Evolutionary conservation across 495 filamentous ascomycete genomes (phyloP).

Genomic region (Podospora tetraspora): DNA sequence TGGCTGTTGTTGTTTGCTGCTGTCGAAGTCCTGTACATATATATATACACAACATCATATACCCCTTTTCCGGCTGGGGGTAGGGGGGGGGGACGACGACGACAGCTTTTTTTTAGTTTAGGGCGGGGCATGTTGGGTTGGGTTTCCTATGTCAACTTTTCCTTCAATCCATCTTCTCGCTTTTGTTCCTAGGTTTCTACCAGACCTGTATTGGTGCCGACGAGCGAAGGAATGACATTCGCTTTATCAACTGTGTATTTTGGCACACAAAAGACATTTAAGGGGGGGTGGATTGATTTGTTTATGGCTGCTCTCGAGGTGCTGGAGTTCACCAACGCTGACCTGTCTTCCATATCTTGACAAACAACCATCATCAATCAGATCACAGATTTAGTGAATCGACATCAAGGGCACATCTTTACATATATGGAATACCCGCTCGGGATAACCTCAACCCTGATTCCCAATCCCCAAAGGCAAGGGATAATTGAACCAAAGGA

Average conservation of each 20-base stretch:
- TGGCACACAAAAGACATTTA: neutral
- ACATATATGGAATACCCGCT: too few relatives aligned
- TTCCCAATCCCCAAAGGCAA: neutral
- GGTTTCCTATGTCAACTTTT: neutral
- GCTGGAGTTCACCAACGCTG: too few relatives aligned
- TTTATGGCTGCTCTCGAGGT: neutral
- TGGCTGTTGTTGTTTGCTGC: neutral
- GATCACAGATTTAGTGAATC: too few relatives aligned
- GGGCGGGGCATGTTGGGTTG: neutral
- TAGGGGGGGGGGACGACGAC: neutral
- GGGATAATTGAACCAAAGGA: neutral
- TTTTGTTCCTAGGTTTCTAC: neutral
- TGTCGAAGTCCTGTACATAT: conserved; percentile 10
- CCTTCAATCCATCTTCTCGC: neutral
- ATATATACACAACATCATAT: conserved; percentile 1
- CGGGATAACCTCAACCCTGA: too few relatives aligned
- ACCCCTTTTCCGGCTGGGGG: conserved; percentile 4
- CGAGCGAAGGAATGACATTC: neutral
- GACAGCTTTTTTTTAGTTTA: neutral
- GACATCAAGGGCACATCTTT: too few relatives aligned
- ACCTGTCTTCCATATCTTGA: too few relatives aligned
- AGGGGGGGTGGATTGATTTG: too few relatives aligned
- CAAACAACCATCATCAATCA: too few relatives aligned
- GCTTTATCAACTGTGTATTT: neutral
- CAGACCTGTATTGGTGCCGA: neutral